phyloP scores from a whole-genome alignment of 345 rosid species.

The Gossypium turneri region DNA sequence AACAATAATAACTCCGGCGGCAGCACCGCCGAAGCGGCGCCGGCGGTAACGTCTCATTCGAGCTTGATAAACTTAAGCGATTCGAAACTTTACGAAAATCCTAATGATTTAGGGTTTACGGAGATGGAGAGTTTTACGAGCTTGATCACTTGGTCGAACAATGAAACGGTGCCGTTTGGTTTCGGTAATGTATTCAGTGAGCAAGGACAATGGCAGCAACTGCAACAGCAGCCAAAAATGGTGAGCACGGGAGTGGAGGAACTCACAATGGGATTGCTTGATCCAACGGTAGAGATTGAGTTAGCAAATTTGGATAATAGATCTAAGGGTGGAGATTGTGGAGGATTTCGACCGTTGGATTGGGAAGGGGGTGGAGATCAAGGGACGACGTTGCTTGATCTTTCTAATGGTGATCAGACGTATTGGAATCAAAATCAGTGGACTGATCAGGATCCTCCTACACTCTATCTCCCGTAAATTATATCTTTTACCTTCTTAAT shows the following conservation, averaged over 20 bases:
- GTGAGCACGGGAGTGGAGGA: slow-evolving; percentile 21
- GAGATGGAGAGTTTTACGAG: slow-evolving; percentile 58
- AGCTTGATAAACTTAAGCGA: slow-evolving; percentile 24
- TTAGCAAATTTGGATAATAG: slow-evolving; percentile 25
- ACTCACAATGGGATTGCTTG: slow-evolving; percentile 33
- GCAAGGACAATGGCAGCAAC: slow-evolving; percentile 23
- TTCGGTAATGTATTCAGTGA: slow-evolving; percentile 33
- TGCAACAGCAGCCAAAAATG: slow-evolving; percentile 22
- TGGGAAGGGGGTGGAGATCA: slow-evolving; percentile 69
- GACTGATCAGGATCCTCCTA: slow-evolving; percentile 56
- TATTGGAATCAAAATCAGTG: slow-evolving; percentile 88
- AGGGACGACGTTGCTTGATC: slow-evolving; percentile 42
- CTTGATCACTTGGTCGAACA: slow-evolving; percentile 41
- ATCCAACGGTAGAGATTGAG: slow-evolving; percentile 47
- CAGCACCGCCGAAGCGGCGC: slow-evolving; percentile 31
- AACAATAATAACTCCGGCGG: neutral
- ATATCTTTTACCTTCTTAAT: slow-evolving; percentile 14
- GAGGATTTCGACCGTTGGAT: slow-evolving; percentile 64
- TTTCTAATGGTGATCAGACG: slow-evolving; percentile 57
- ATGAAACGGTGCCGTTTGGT: slow-evolving; percentile 48
- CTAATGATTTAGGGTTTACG: slow-evolving; percentile 36
- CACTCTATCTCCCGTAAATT: slow-evolving; percentile 63
- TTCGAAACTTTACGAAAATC: slow-evolving; percentile 22
- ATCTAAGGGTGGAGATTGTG: slow-evolving; percentile 17
- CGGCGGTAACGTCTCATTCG: slow-evolving; percentile 42